Conservation (phyloP, 352 stramenopile genomes). For the Globisporangium camurandrum region DNA sequence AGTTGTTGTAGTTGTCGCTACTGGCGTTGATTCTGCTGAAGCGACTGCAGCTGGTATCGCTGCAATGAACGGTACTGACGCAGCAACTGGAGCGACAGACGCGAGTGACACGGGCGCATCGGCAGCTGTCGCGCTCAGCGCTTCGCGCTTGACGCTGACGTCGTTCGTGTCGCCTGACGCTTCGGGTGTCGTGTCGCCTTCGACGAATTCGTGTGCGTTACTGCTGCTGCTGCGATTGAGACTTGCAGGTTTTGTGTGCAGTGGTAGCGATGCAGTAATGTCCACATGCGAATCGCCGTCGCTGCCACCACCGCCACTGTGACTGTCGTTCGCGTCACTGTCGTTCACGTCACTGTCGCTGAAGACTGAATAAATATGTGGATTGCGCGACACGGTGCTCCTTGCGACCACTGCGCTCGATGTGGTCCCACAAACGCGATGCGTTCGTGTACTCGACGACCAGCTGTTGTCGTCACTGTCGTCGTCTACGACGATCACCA, state of each 20-base stretch:
- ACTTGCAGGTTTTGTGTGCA: too few relatives aligned
- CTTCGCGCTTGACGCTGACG: conserved; percentile 7
- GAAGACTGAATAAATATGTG: conserved; percentile 26
- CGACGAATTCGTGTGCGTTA: neutral
- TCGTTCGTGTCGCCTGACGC: conserved; percentile 7
- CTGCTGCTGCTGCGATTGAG: neutral
- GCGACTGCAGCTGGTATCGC: too few relatives aligned
- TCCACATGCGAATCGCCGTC: neutral
- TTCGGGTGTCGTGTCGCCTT: conserved; percentile 12
- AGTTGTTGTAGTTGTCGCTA: too few relatives aligned
- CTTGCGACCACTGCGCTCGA: conserved; percentile 5
- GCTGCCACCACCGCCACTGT: neutral
- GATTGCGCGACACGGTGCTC: neutral
- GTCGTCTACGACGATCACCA: conserved; percentile 2
- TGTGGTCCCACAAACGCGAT: too few relatives aligned
- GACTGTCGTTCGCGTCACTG: conserved; percentile 3
- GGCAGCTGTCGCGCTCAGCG: neutral
- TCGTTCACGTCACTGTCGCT: conserved; percentile 15
- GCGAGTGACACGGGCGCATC: neutral
- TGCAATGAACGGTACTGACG: too few relatives aligned
- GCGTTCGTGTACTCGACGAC: neutral
- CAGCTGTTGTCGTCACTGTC: neutral
- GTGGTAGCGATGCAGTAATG: neutral
- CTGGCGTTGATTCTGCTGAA: too few relatives aligned
- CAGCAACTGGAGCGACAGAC: neutral